Evolutionary conservation across 345 rosid genomes (phyloP).

Genomic region (Erodium maritimum): DNA sequence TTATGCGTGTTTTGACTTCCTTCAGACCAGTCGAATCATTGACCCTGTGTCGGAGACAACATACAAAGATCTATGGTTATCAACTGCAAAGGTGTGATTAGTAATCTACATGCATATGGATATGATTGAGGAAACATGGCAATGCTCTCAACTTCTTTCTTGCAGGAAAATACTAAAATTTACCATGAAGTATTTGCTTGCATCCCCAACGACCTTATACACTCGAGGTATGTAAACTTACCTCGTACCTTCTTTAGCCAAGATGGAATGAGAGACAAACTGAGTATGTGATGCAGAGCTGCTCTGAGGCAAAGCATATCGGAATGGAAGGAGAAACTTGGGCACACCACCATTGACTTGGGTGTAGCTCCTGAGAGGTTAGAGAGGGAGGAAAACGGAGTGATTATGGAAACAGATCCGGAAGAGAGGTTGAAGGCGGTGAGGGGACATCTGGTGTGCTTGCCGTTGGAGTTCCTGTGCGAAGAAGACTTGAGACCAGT

Average conservation of each 20-base stretch:
- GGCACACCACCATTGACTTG: conserved; percentile 66
- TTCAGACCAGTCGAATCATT: conserved; percentile 40
- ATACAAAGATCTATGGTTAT: conserved; percentile 57
- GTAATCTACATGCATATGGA: too few relatives aligned
- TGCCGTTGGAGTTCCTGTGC: conserved; percentile 78
- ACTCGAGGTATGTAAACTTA: conserved; percentile 37
- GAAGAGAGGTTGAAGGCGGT: conserved; percentile 39
- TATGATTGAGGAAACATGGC: too few relatives aligned
- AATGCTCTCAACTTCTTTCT: not conserved
- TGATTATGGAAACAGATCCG: conserved; percentile 29
- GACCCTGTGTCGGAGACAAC: conserved; percentile 65
- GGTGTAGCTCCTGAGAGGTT: conserved; percentile 64
- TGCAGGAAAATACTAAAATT: conserved; percentile 43
- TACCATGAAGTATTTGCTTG: conserved; percentile 75
- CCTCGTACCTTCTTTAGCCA: not conserved
- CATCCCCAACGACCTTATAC: conserved; percentile 64
- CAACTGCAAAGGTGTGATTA: conserved; percentile 47
- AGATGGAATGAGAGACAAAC: not conserved
- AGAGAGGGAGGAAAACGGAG: conserved; percentile 20
- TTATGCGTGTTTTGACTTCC: not conserved
- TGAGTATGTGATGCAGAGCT: conserved; percentile 27
- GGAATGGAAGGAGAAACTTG: conserved; percentile 52
- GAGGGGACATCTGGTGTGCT: conserved; percentile 63
- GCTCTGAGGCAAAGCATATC: conserved; percentile 47
- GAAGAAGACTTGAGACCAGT: conserved; percentile 69